Conservation (phyloP, 768 basidiomycete species). For the Rhizopogon roseolus region DNA sequence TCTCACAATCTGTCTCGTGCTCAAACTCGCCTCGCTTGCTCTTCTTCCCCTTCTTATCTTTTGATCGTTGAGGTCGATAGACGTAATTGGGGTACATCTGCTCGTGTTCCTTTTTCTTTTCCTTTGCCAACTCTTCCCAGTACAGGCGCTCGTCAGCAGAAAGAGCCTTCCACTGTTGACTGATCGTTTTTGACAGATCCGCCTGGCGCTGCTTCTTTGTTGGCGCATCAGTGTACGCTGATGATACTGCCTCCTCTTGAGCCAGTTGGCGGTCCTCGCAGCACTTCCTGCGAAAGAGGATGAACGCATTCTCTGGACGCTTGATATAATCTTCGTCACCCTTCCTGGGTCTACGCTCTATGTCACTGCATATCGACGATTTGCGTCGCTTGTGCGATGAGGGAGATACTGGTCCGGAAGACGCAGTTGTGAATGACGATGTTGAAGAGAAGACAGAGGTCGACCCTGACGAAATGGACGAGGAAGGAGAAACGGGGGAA, state of each 20-base stretch:
- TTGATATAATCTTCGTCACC: slow-evolving; percentile 84
- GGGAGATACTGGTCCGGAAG: slow-evolving; percentile 27
- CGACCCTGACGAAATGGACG: slow-evolving; percentile 29
- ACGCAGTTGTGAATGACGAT: slow-evolving; percentile 28
- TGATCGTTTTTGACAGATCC: slow-evolving; percentile 78
- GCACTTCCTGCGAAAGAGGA: slow-evolving; percentile 76
- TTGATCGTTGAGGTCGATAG: slow-evolving; percentile 64
- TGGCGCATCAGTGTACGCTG: slow-evolving; percentile 23
- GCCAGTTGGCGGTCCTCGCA: slow-evolving; percentile 65
- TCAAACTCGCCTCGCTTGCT: slow-evolving; percentile 27
- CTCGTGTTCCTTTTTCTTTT: slow-evolving; percentile 78
- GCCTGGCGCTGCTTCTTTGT: slow-evolving; percentile 74
- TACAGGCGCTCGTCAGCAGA: slow-evolving; percentile 59
- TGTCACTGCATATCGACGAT: slow-evolving; percentile 39
- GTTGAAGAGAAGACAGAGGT: slow-evolving; percentile 38
- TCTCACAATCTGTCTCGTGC: slow-evolving; percentile 45
- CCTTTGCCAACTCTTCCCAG: slow-evolving; percentile 76
- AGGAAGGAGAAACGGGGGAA: slow-evolving; percentile 33
- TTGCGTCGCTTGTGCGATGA: slow-evolving; percentile 49
- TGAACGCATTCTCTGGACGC: slow-evolving; percentile 81
- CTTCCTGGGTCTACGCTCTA: slow-evolving; percentile 50
- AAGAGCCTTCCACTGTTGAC: slow-evolving; percentile 74
- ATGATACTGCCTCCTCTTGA: slow-evolving; percentile 40
- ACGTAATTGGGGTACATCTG: slow-evolving; percentile 72
- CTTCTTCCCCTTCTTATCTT: slow-evolving; percentile 45